These are phyloP conservation scores for Neoarthrinium moseri DNA, from an alignment of 2,329 filamentous ascomycete species.

Conservation along the genomic window DNA sequence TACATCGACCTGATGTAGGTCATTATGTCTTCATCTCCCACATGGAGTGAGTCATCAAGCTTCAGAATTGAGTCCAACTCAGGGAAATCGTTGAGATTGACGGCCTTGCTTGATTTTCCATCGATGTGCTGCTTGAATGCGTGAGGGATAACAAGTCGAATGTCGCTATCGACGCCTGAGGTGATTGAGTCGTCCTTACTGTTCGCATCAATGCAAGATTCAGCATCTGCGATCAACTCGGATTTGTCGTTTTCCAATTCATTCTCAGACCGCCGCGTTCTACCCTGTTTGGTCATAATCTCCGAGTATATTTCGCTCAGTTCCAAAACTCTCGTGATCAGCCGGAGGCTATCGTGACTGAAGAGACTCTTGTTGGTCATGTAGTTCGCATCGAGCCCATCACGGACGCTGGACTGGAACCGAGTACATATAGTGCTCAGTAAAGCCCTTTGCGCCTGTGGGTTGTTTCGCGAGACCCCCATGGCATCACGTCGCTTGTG, in stretches of 20 bases:
- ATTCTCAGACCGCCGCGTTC: slow-evolving; percentile 22
- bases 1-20: slow-evolving; percentile 43
- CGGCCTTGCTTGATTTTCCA: too few relatives aligned
- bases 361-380: slow-evolving; percentile 17
- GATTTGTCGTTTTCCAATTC: too few relatives aligned
- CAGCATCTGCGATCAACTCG: too few relatives aligned
- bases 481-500: slow-evolving; percentile 15
- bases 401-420: slow-evolving; percentile 22
- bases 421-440: slow-evolving; percentile 25
- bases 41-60: not conserved
- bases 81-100: not conserved
- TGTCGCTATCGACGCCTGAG: too few relatives aligned
- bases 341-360: slow-evolving; percentile 18
- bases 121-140: too few relatives aligned
- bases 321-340: slow-evolving; percentile 28
- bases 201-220: too few relatives aligned
- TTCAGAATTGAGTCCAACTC: slow-evolving; percentile 4
- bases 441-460: slow-evolving; percentile 23
- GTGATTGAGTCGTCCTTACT: too few relatives aligned
- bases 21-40: slow-evolving; percentile 33
- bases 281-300: slow-evolving; percentile 23
- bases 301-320: slow-evolving; percentile 19
- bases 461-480: slow-evolving; percentile 21
- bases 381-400: slow-evolving; percentile 24
- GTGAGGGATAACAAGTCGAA: too few relatives aligned